Evolutionary conservation across 306 rosid genomes (phyloP).

Genomic region (Sicyos baderoa): DNA sequence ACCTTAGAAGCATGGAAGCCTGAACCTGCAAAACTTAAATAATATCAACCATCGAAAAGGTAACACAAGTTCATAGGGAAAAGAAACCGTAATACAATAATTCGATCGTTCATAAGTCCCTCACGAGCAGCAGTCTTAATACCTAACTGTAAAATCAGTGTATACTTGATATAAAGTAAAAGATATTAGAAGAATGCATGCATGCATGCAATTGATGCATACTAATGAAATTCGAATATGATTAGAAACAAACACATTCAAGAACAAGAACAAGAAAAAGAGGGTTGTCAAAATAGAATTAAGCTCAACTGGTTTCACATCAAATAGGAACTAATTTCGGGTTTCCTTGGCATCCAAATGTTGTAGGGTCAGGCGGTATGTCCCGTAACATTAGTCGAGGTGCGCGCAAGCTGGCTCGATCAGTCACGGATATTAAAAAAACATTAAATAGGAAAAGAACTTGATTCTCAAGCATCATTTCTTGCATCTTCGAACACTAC

Average conservation of each 20-base stretch:
- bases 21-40: slow-evolving; percentile 30
- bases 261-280: background rate
- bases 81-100: background rate
- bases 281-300: background rate
- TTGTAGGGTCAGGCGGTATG: too few species aligned
- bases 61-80: background rate
- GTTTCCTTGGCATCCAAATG: too few species aligned
- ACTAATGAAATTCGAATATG: background rate
- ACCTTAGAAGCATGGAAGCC: slow-evolving; percentile 28
- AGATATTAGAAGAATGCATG: background rate
- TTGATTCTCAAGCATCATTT: background rate
- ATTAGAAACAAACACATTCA: background rate
- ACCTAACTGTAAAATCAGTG: background rate
- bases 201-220: background rate
- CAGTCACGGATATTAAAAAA: too few species aligned
- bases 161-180: background rate
- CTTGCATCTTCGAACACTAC: background rate
- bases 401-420: too few species aligned
- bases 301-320: background rate
- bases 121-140: background rate
- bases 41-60: background rate
- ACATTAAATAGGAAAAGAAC: background rate
- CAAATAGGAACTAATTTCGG: too few species aligned
- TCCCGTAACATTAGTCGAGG: too few species aligned
- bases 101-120: background rate